Evolutionary conservation across 352 stramenopile species (phyloP).

Genomic region (Pythium sukuiense): DNA sequence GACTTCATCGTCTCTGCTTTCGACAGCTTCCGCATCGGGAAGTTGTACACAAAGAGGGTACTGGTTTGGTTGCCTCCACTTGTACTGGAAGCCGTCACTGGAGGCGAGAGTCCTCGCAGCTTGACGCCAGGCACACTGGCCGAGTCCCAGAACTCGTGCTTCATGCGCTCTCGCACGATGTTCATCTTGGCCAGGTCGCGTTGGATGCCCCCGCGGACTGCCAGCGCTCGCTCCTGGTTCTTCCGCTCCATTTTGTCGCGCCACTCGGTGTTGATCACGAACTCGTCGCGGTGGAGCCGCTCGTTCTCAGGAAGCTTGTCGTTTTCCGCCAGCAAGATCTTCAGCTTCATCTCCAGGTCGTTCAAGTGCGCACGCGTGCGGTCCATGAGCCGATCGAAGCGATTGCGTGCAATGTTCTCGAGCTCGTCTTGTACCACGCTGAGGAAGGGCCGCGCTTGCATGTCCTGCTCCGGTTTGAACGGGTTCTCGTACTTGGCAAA

Average conservation of each 20-base stretch:
- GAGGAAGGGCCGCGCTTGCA: constrained; percentile 44
- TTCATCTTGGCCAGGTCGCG: constrained; percentile 73
- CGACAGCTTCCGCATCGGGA: constrained; percentile 66
- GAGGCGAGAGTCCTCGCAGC: constrained; percentile 52
- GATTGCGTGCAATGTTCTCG: constrained; percentile 39
- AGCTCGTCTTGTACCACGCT: constrained; percentile 38
- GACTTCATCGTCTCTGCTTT: constrained; percentile 47
- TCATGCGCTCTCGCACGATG: constrained; percentile 85
- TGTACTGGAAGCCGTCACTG: neutral
- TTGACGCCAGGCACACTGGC: constrained; percentile 66
- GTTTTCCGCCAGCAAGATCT: constrained; percentile 72
- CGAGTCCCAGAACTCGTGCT: constrained; percentile 90
- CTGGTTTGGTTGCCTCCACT: constrained; percentile 6
- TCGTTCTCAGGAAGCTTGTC: constrained; percentile 62
- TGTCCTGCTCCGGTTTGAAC: constrained; percentile 53
- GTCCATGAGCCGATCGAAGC: constrained; percentile 70
- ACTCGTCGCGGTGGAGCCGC: constrained; percentile 80
- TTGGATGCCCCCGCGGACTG: constrained; percentile 63
- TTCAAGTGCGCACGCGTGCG: constrained; percentile 58
- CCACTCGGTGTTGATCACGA: constrained; percentile 88
- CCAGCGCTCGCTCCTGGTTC: constrained; percentile 58
- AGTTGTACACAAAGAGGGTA: constrained; percentile 71
- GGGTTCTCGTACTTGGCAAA: constrained; percentile 71
- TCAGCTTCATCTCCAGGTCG: constrained; percentile 67
- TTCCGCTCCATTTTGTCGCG: constrained; percentile 48